Evolutionary conservation across 2,329 filamentous ascomycete genomes (phyloP).

Genomic region (Fusarium globosum): DNA sequence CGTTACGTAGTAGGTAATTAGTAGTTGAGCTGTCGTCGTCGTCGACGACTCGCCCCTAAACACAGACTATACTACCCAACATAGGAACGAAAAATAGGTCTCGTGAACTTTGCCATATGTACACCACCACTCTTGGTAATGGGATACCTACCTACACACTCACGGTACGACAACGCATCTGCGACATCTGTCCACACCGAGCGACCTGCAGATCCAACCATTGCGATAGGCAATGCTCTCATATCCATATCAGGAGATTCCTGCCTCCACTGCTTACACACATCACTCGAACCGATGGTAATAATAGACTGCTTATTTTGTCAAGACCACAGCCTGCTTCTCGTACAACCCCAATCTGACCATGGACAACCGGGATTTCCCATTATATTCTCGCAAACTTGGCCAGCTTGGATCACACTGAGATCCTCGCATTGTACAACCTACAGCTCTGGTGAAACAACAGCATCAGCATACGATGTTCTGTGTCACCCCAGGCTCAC

Average conservation of each 20-base stretch:
- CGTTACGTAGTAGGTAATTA: background rate
- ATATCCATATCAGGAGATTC: slow-evolving; percentile 29
- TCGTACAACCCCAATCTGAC: slow-evolving; percentile 17
- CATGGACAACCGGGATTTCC: background rate
- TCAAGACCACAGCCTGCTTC: background rate
- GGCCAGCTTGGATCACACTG: slow-evolving; percentile 20
- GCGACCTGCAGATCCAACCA: slow-evolving; percentile 32
- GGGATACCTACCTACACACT: background rate
- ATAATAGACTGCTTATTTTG: slow-evolving; percentile 3
- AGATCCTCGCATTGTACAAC: slow-evolving; percentile 8
- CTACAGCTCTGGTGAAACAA: slow-evolving; percentile 14
- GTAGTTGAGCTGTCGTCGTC: background rate
- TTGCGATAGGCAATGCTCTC: slow-evolving; percentile 8
- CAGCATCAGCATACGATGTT: slow-evolving; percentile 7
- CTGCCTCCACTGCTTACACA: slow-evolving; percentile 11
- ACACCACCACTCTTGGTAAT: slow-evolving; percentile 13
- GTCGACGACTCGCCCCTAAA: background rate
- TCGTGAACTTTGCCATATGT: background rate
- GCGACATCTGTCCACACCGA: slow-evolving; percentile 17
- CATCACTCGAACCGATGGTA: background rate
- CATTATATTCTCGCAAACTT: slow-evolving; percentile 19
- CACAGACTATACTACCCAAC: background rate
- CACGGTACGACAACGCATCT: slow-evolving; percentile 28
- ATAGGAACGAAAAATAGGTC: background rate
- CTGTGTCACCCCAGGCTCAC: slow-evolving; percentile 9